Percentiles rank a stretch among this genome's conserved stretches.
Evolutionary conservation across 1,284 basidiomycete genomes (phyloP).

Genomic region (Ceratobasidium sp.): DNA sequence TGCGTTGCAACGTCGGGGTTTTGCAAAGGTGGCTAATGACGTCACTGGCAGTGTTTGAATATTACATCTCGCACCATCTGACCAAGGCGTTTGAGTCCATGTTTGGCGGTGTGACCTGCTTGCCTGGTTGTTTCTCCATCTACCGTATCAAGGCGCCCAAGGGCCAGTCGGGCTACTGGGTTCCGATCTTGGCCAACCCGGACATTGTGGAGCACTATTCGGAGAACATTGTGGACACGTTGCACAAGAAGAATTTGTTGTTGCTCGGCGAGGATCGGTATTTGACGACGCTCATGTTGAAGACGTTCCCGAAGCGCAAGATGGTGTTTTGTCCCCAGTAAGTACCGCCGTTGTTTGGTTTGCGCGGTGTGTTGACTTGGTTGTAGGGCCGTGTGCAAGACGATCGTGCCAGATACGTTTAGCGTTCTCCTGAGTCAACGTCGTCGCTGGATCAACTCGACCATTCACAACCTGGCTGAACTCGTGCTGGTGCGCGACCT

Average conservation of each 20-base stretch:
- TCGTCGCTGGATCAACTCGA: conserved; percentile 99
- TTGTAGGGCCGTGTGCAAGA: conserved; percentile 74
- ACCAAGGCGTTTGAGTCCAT: conserved; percentile 99
- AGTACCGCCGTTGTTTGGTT: not conserved
- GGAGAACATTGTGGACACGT: conserved; percentile 90
- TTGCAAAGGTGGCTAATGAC: not conserved
- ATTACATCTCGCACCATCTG: conserved; percentile 99
- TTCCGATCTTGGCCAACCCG: conserved; percentile 96
- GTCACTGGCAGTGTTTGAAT: conserved; percentile 79
- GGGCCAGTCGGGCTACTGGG: conserved; percentile 89
- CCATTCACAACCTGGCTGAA: conserved; percentile 99
- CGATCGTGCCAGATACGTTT: conserved; percentile 97
- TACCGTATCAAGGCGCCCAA: conserved; percentile 97
- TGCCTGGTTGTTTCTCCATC: conserved; percentile 99
- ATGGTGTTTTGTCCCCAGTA: conserved; percentile 99
- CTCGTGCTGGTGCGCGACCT: conserved; percentile 96
- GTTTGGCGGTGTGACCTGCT: conserved; percentile 98
- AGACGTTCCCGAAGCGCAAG: conserved; percentile 98
- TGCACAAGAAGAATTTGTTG: conserved; percentile 98
- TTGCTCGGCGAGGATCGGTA: conserved; percentile 99
- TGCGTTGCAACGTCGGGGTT: not conserved
- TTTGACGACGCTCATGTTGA: conserved; percentile 92
- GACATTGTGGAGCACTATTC: conserved; percentile 99
- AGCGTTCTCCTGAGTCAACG: conserved; percentile 94
- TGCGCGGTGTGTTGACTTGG: not conserved